Conservation (phyloP, 352 stramenopile genomes). For the Blastocystis sp. region DNA sequence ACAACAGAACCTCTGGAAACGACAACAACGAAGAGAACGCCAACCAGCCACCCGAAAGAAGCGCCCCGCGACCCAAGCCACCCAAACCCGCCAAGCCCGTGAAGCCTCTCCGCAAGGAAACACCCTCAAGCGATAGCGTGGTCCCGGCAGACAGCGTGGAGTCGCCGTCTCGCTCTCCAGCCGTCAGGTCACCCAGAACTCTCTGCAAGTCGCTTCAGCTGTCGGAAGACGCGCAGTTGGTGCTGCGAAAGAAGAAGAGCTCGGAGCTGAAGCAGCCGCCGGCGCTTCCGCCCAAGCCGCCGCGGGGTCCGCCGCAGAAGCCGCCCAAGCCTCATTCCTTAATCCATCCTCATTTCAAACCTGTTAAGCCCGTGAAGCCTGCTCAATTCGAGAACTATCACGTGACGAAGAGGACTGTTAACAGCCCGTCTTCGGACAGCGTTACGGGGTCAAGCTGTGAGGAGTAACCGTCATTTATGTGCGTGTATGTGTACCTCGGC, state of each 20-base stretch:
- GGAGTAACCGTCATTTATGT: neutral
- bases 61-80: neutral
- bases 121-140: no score
- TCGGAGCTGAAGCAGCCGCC: neutral
- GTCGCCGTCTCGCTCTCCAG: no score
- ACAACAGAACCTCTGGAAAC: no score
- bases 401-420: neutral
- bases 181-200: no score
- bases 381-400: neutral
- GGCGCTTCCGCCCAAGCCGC: conserved; percentile 4
- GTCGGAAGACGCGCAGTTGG: neutral
- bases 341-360: neutral
- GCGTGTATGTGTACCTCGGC: neutral
- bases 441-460: neutral
- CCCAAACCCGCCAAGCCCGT: neutral
- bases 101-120: no score
- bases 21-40: no score
- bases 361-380: conserved; percentile 44
- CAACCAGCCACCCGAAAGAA: no score
- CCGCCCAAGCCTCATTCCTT: neutral
- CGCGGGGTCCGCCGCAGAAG: neutral
- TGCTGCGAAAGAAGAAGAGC: neutral
- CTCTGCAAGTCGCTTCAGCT: neutral
- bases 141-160: no score
- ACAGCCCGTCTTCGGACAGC: neutral